A percentile compares a stretch with the other conserved stretches of the same genome.
Conservation (phyloP, 345 rosid genomes). For the Diplotaxis tenuifolia region DNA sequence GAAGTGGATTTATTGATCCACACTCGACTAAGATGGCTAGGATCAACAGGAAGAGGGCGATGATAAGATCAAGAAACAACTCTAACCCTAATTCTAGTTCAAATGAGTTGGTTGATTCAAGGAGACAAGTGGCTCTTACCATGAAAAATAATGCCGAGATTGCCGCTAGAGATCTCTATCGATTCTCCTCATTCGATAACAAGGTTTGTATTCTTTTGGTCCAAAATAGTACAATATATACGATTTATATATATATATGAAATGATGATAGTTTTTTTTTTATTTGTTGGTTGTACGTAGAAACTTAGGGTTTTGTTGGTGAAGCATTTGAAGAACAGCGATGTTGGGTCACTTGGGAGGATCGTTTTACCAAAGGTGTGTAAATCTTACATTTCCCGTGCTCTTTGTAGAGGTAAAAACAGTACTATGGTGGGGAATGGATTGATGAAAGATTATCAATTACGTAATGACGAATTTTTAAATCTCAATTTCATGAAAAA, state of each 20-base stretch:
- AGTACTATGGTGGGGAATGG: neutral
- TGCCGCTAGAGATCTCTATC: slow-evolving; percentile 35
- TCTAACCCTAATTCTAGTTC: slow-evolving; percentile 24
- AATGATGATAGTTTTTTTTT: neutral
- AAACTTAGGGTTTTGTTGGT: slow-evolving; percentile 53
- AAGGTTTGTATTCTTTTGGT: slow-evolving; percentile 37
- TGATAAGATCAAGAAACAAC: slow-evolving; percentile 47
- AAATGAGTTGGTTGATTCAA: slow-evolving; percentile 29
- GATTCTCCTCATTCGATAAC: slow-evolving; percentile 44
- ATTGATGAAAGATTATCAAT: neutral
- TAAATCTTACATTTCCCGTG: slow-evolving; percentile 20
- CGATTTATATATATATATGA: neutral
- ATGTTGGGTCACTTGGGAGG: slow-evolving; percentile 75
- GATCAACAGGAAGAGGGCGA: slow-evolving; percentile 59
- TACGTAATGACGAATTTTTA: neutral
- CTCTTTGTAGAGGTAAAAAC: neutral
- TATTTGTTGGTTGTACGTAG: slow-evolving; percentile 38
- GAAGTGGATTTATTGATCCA: slow-evolving; percentile 37
- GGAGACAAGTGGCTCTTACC: slow-evolving; percentile 27
- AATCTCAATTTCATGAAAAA: neutral
- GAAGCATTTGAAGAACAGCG: slow-evolving; percentile 72
- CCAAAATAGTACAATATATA: neutral
- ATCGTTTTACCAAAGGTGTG: slow-evolving; percentile 88
- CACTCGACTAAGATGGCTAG: slow-evolving; percentile 54
- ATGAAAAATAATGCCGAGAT: neutral